Evolutionary conservation across 805 yeast species (phyloP).

Genomic region (Candida glaebosa): DNA sequence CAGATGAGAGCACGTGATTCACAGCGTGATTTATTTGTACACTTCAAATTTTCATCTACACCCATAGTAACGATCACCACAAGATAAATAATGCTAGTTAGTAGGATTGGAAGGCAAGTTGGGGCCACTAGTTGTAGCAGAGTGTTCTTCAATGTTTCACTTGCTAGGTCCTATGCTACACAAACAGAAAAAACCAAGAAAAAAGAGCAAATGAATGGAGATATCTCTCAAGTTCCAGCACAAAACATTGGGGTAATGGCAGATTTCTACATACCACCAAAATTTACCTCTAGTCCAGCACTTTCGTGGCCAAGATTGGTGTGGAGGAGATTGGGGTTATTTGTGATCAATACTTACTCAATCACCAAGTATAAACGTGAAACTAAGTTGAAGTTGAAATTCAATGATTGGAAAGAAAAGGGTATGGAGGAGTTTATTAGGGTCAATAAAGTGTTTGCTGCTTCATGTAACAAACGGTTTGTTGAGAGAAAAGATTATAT

Average conservation of each 20-base stretch:
- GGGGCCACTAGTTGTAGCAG: not conserved
- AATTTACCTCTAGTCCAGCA: slow-evolving; percentile 20
- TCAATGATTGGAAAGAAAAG: slow-evolving; percentile 81
- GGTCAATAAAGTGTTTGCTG: slow-evolving; percentile 80
- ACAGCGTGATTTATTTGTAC: too few species aligned
- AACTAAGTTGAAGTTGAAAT: slow-evolving; percentile 43
- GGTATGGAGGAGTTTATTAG: slow-evolving; percentile 75
- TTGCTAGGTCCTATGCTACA: slow-evolving; percentile 1
- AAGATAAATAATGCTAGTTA: not conserved
- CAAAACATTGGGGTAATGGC: slow-evolving; percentile 39
- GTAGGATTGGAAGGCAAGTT: slow-evolving; percentile 3
- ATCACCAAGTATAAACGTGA: slow-evolving; percentile 45
- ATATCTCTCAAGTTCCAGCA: slow-evolving; percentile 37
- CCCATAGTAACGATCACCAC: too few species aligned
- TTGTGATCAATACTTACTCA: slow-evolving; percentile 62
- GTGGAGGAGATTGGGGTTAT: slow-evolving; percentile 60
- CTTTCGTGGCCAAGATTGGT: slow-evolving; percentile 44
- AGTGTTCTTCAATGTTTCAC: not conserved
- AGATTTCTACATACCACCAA: slow-evolving; percentile 43
- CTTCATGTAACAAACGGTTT: slow-evolving; percentile 31
- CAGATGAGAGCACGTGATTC: not conserved
- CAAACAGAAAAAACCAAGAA: slow-evolving; percentile 3
- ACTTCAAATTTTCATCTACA: too few species aligned
- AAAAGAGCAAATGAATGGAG: slow-evolving; percentile 19
- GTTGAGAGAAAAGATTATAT: slow-evolving; percentile 42